Conservation (phyloP, 2,329 filamentous ascomycete species). For the Apiospora rasikravindrae region DNA sequence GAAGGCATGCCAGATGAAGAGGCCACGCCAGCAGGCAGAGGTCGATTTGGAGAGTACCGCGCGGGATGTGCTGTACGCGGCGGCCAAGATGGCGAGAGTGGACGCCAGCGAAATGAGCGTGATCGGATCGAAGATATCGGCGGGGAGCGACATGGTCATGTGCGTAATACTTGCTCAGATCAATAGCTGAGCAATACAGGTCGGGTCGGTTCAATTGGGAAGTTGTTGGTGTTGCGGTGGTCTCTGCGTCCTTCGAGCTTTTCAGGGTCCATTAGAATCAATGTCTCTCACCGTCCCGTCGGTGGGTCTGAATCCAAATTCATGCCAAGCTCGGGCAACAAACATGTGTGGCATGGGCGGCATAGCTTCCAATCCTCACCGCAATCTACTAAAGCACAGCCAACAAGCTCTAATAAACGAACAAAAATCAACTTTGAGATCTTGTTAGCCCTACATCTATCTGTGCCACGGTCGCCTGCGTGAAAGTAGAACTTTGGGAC, state of each 20-base stretch:
- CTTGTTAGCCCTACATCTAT: no score
- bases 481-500: no score
- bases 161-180: neutral
- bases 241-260: neutral
- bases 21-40: conserved; percentile 66
- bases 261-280: neutral
- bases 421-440: no score
- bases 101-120: conserved; percentile 64
- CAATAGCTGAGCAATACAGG: neutral
- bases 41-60: conserved; percentile 53
- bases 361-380: no score
- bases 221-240: neutral
- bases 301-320: neutral
- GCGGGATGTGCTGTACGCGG: conserved; percentile 56
- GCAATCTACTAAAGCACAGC: no score
- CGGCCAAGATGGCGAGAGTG: conserved; percentile 57
- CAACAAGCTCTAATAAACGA: no score
- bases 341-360: neutral
- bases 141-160: conserved; percentile 44
- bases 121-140: conserved; percentile 64
- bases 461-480: no score
- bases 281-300: neutral
- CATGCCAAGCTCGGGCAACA: neutral
- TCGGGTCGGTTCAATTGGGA: neutral
- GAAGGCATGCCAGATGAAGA: conserved; percentile 95